A percentile compares a stretch with the other conserved stretches of the same genome.
phyloP scores from a whole-genome alignment of 2,329 filamentous ascomycete genomes.

The Ilyonectria sp. region DNA sequence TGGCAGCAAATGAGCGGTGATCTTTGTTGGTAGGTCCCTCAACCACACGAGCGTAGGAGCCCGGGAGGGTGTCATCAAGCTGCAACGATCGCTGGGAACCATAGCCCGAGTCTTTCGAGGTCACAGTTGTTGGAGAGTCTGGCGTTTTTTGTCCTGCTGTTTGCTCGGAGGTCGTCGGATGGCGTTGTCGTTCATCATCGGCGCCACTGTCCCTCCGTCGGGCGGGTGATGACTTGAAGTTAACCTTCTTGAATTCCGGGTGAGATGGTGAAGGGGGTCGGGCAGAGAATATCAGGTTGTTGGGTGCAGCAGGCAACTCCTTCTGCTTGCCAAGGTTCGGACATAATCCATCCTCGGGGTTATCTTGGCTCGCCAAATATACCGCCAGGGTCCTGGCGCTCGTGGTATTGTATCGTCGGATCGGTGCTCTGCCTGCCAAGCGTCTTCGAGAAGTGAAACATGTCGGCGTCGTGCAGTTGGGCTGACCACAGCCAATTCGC shows the following conservation, averaged over 20 bases:
- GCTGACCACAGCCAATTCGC: conserved; percentile 82
- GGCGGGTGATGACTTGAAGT: conserved; percentile 12
- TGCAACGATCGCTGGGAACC: background rate
- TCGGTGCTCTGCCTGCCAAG: conserved; percentile 75
- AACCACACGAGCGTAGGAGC: conserved; percentile 55
- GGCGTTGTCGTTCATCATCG: conserved; percentile 17
- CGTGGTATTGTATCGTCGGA: conserved; percentile 84
- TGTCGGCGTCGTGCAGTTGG: conserved; percentile 79
- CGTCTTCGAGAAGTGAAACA: conserved; percentile 86
- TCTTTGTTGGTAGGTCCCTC: conserved; percentile 68
- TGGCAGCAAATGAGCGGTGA: conserved; percentile 73
- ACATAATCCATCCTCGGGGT: conserved; percentile 81
- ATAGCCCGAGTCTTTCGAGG: conserved; percentile 1
- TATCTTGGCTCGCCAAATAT: conserved; percentile 84
- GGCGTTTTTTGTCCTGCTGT: conserved; percentile 5
- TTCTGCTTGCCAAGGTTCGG: conserved; percentile 61
- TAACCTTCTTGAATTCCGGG: conserved; percentile 38
- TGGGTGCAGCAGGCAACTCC: conserved; percentile 61
- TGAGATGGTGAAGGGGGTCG: conserved; percentile 40
- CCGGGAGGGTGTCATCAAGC: background rate
- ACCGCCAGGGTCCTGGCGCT: conserved; percentile 87
- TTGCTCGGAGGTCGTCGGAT: conserved; percentile 5
- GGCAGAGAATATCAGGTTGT: conserved; percentile 62
- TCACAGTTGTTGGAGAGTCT: background rate
- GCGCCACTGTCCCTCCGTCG: conserved; percentile 24